A percentile compares a stretch with the other conserved stretches of the same genome.
Conservation (phyloP, 129 eudicot species). For the Cynara cardunculus region DNA sequence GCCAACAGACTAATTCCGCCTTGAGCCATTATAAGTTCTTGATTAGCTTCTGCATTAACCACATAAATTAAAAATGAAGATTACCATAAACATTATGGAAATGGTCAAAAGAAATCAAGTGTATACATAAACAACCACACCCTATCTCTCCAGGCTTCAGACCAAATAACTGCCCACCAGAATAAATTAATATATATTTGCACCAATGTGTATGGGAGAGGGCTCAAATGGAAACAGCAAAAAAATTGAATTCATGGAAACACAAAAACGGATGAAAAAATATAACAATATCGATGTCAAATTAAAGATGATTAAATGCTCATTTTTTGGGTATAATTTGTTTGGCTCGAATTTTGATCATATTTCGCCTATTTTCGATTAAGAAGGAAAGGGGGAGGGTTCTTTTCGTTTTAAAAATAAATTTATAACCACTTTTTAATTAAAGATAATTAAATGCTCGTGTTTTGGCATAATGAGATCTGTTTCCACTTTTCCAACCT, state of each 20-base stretch:
- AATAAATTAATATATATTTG: not conserved
- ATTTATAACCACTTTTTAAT: not conserved
- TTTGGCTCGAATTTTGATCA: not conserved
- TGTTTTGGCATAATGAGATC: not conserved
- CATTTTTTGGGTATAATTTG: not conserved
- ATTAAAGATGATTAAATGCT: not conserved
- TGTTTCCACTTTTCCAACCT: not conserved
- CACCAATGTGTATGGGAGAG: not conserved
- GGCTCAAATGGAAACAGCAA: not conserved
- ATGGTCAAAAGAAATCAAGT: not conserved
- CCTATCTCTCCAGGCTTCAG: not conserved
- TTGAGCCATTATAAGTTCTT: constrained; percentile 94
- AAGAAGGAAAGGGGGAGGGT: not conserved
- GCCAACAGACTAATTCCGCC: constrained; percentile 91
- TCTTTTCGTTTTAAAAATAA: not conserved
- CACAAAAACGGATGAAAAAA: not conserved
- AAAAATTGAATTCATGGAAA: not conserved
- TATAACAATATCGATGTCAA: not conserved
- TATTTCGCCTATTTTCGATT: not conserved
- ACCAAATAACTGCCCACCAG: not conserved
- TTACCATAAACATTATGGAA: not conserved
- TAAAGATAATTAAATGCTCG: no score
- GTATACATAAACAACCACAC: not conserved
- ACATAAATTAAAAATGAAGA: not conserved
- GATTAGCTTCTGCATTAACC: constrained; percentile 73